These are phyloP conservation scores for Aspergillus sclerotiicarbonarius DNA, from an alignment of 495 filamentous ascomycete species.

Conservation along the genomic window DNA sequence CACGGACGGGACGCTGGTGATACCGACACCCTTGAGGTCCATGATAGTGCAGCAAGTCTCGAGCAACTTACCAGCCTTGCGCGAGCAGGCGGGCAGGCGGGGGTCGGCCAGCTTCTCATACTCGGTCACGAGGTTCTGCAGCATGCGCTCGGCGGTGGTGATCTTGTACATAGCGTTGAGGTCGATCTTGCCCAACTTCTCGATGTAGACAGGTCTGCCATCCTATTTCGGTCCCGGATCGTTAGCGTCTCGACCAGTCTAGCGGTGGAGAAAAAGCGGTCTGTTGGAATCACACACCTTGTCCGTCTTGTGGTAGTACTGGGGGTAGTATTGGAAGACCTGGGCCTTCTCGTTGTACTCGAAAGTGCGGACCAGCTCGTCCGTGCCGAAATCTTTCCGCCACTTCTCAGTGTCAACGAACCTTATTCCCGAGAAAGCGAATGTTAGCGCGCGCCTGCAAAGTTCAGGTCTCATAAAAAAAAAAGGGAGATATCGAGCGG, in stretches of 20 bases:
- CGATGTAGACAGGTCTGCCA: slow-evolving; percentile 94
- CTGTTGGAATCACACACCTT: slow-evolving; percentile 56
- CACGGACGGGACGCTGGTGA: slow-evolving; percentile 75
- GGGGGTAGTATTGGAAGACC: slow-evolving; percentile 91
- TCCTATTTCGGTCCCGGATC: slow-evolving; percentile 54
- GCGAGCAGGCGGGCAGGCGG: slow-evolving; percentile 89
- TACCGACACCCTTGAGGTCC: slow-evolving; percentile 90
- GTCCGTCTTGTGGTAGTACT: slow-evolving; percentile 99
- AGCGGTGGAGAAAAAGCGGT: neutral
- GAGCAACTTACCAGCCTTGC: slow-evolving; percentile 82
- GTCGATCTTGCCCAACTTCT: slow-evolving; percentile 92
- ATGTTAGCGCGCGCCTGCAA: slow-evolving; percentile 5
- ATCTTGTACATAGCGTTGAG: slow-evolving; percentile 87
- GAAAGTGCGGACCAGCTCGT: slow-evolving; percentile 76
- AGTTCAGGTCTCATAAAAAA: neutral
- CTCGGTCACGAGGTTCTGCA: slow-evolving; percentile 91
- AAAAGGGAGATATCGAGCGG: slow-evolving; percentile 1
- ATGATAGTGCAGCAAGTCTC: slow-evolving; percentile 98
- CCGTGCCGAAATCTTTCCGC: slow-evolving; percentile 83
- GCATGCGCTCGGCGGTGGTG: slow-evolving; percentile 89
- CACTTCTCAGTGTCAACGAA: slow-evolving; percentile 89
- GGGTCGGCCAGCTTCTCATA: slow-evolving; percentile 96
- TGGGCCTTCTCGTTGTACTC: slow-evolving; percentile 84
- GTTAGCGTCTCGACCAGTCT: slow-evolving; percentile 12
- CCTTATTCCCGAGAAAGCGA: slow-evolving; percentile 50